Conservation (phyloP, 441 rosid genomes). For the Metrosideros polymorpha region DNA sequence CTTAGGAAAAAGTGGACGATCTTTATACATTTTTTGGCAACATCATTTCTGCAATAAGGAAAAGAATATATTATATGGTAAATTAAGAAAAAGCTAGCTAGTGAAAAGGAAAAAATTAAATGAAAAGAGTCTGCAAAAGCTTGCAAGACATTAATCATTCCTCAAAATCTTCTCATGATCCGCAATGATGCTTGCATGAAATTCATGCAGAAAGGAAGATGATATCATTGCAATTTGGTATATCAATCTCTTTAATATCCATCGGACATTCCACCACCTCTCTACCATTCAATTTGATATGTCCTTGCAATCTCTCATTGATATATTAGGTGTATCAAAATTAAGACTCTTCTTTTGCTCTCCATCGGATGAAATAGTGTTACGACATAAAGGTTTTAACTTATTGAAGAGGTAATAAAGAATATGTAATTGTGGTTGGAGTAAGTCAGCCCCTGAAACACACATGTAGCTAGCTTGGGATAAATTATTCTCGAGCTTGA, state of each 20-base stretch:
- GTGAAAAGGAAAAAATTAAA: background rate
- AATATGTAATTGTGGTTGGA: background rate
- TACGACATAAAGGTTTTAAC: background rate
- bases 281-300: background rate
- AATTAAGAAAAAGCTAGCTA: background rate
- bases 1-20: background rate
- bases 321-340: background rate
- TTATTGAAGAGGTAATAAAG: background rate
- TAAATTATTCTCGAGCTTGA: background rate
- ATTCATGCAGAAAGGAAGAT: conserved; percentile 1
- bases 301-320: background rate
- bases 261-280: background rate
- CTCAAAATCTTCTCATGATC: conserved; percentile 20
- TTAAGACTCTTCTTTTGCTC: background rate
- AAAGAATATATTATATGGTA: background rate
- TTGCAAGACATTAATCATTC: conserved; percentile 3
- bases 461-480: background rate
- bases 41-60: background rate
- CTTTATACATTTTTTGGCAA: background rate
- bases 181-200: conserved; percentile 39
- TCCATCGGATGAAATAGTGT: background rate
- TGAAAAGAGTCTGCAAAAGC: background rate
- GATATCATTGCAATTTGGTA: background rate
- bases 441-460: background rate
- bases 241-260: background rate